Base-by-base conservation (phyloP, 306 rosid genomes). In the Clitoria ternatea region DNA sequence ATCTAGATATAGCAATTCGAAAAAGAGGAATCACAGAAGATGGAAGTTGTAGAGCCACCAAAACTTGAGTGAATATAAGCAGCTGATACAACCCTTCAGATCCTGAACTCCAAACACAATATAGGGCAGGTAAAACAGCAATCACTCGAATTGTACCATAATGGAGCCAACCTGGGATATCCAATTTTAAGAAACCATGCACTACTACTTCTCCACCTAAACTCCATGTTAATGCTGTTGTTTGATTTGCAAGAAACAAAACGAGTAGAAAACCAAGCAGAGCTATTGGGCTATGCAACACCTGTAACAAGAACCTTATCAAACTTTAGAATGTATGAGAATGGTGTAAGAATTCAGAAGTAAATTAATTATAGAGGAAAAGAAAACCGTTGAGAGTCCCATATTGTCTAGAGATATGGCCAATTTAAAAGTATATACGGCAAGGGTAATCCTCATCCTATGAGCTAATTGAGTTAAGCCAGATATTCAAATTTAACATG, bases 91-190 rank as follows among this genome's bases (percentile, higher is more conserved):
- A 84, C 77, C 97, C 98, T 77, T 94, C 98, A 48, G 96, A 88
- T 73, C 97, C 98, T 6, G 89, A 85, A 82, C 84, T 87, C 97
- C 97, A 94, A 20, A 83, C 97, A 65, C 91, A 94, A 56, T 85
- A 90, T 42, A 94, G 84, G 37, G 98, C 97, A 8, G 98, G 96
- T 85, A 87, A 75, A 71, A 89, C 79, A 14, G 96, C 88, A 81
- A 90, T 67, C 70, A 90, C 86, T 82, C 98, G 87, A 72, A 94
- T 83, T 64, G 97, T 94, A 14, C 81, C 88, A 77, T 89, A 94
- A 73, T 94, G 97, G 75, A 94, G 93, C 98, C 98, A 94, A 64
- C 92, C 95, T 7, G 98, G 98, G 75, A 90, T 88, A 48, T 94
- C 92, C 55, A 94, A 68, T 79, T 86, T 90, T 75, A 94, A 85